A percentile compares a stretch with the other conserved stretches of the same genome.
These are phyloP conservation scores for Schwanniomyces polymorphus DNA, from an alignment of 805 yeast genomes.

Conservation along the genomic window DNA sequence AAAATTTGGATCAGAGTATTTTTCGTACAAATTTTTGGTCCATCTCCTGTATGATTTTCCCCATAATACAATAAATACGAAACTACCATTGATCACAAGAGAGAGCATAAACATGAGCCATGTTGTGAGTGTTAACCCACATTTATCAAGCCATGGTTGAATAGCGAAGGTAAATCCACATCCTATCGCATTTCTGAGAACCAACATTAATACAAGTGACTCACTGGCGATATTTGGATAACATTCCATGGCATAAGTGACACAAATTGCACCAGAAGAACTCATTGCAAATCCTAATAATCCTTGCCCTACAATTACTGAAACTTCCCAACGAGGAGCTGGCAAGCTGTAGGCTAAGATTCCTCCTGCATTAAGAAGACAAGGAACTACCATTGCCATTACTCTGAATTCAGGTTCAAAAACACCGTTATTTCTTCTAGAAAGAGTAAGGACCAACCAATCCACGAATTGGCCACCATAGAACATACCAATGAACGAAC, in stretches of 20 bases:
- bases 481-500: slow-evolving; percentile 42
- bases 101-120: slow-evolving; percentile 26
- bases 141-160: slow-evolving; percentile 26
- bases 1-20: not conserved
- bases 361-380: slow-evolving; percentile 43
- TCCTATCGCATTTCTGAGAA: slow-evolving; percentile 43
- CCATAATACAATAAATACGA: slow-evolving; percentile 18
- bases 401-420: slow-evolving; percentile 49
- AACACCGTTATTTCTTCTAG: slow-evolving; percentile 38
- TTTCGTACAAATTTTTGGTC: not conserved
- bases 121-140: slow-evolving; percentile 18
- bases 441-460: slow-evolving; percentile 27
- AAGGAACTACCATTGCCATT: slow-evolving; percentile 42
- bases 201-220: slow-evolving; percentile 42
- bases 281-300: slow-evolving; percentile 48
- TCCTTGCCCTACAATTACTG: slow-evolving; percentile 46
- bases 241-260: slow-evolving; percentile 46
- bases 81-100: slow-evolving; percentile 22
- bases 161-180: slow-evolving; percentile 31
- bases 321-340: slow-evolving; percentile 40
- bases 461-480: slow-evolving; percentile 50
- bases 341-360: slow-evolving; percentile 47
- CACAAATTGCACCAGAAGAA: slow-evolving; percentile 42
- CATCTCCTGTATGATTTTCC: slow-evolving; percentile 22
- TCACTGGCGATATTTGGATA: slow-evolving; percentile 47